Percentiles rank a stretch among this genome's conserved stretches.
phyloP scores from a whole-genome alignment of 2,329 filamentous ascomycete genomes.

The Botrytis cinerea region DNA sequence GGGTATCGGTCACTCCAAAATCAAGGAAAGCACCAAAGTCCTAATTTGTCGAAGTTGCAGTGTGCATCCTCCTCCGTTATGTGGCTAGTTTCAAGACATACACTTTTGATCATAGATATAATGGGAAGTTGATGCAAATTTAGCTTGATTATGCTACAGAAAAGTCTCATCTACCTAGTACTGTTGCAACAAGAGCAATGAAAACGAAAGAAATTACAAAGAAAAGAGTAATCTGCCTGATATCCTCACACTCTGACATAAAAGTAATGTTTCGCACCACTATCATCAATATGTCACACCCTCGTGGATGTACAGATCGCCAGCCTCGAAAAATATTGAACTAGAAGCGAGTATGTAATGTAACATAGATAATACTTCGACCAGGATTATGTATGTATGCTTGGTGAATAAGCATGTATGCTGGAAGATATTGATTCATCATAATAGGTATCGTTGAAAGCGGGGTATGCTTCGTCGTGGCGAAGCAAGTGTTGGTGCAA shows the following conservation, averaged over 20 bases:
- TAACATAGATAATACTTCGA: slow-evolving; percentile 35
- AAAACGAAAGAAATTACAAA: slow-evolving; percentile 37
- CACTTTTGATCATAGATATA: not conserved
- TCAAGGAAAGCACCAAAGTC: not conserved
- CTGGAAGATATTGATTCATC: slow-evolving; percentile 28
- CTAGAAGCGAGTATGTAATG: slow-evolving; percentile 33
- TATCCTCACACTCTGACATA: slow-evolving; percentile 38
- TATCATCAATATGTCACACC: slow-evolving; percentile 37
- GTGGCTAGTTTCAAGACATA: not conserved
- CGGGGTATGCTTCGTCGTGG: slow-evolving; percentile 30
- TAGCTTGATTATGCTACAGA: slow-evolving; percentile 38
- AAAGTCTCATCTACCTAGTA: slow-evolving; percentile 31
- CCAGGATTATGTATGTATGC: slow-evolving; percentile 37
- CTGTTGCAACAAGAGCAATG: slow-evolving; percentile 35
- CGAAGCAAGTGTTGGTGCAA: slow-evolving; percentile 28
- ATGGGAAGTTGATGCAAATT: slow-evolving; percentile 4
- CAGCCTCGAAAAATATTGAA: slow-evolving; percentile 39
- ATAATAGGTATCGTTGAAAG: slow-evolving; percentile 29
- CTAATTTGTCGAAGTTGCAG: not conserved
- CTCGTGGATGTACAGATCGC: slow-evolving; percentile 36
- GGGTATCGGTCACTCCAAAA: not conserved
- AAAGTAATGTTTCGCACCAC: slow-evolving; percentile 37
- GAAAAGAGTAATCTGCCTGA: slow-evolving; percentile 36
- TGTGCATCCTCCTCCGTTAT: not conserved
- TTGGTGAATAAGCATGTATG: slow-evolving; percentile 36